phyloP scores from a whole-genome alignment of 2,329 filamentous ascomycete genomes.

The Aspergillus aculeatus region DNA sequence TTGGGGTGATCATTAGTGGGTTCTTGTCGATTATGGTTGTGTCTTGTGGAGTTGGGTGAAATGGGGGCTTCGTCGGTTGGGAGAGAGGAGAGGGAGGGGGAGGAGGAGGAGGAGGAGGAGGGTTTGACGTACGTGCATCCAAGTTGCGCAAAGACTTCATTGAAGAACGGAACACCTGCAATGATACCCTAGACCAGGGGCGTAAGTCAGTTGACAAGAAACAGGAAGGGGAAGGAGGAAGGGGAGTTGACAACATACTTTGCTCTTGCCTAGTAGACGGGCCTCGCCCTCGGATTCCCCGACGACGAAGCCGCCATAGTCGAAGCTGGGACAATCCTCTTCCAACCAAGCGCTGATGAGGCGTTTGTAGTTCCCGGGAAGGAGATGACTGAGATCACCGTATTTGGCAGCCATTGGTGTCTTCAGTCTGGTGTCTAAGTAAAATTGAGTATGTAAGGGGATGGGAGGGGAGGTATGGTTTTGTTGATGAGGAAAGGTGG shows the following conservation, averaged over 20 bases:
- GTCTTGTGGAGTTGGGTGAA: no score
- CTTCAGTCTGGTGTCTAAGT: neutral
- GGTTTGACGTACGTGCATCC: conserved; percentile 65
- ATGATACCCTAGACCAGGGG: conserved; percentile 63
- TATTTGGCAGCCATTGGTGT: conserved; percentile 55
- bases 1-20: no score
- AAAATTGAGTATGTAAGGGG: neutral
- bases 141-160: conserved; percentile 86
- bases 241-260: conserved; percentile 36
- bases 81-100: no score
- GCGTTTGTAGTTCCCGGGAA: conserved; percentile 81
- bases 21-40: neutral
- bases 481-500: neutral
- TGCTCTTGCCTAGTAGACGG: conserved; percentile 57
- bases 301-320: conserved; percentile 96
- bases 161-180: conserved; percentile 90
- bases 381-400: conserved; percentile 67
- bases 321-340: conserved; percentile 94
- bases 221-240: neutral
- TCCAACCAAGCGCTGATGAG: conserved; percentile 82
- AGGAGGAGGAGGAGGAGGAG: neutral
- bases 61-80: no score
- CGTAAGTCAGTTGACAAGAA: neutral
- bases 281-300: conserved; percentile 55
- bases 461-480: neutral